Conservation (phyloP, 73 alveolate genomes). For the Paraurostyla sp. region DNA sequence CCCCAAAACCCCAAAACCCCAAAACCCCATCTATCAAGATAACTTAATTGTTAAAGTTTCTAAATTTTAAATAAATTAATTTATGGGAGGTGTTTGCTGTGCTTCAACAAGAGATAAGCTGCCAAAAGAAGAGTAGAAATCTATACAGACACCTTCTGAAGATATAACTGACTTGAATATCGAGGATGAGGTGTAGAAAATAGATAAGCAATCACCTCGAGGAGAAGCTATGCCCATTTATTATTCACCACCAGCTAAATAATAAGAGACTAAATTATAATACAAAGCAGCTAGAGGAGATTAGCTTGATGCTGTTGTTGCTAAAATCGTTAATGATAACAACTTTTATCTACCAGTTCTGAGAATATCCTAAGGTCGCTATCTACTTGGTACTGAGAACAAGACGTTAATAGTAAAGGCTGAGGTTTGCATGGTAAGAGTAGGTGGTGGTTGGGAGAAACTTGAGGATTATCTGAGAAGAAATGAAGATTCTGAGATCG, state of each 20-base stretch:
- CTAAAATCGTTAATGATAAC: not conserved
- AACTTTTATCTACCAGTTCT: constrained; percentile 10
- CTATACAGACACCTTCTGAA: not conserved
- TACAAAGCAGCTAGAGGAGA: constrained; percentile 45
- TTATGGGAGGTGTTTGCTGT: constrained; percentile 40
- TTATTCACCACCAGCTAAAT: not conserved
- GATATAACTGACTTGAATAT: not conserved
- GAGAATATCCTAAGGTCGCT: constrained; percentile 27
- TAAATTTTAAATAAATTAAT: not conserved
- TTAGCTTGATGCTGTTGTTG: constrained; percentile 34
- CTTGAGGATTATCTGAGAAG: constrained; percentile 37
- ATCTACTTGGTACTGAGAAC: constrained; percentile 37
- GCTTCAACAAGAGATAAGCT: constrained; percentile 11
- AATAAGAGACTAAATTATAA: not conserved
- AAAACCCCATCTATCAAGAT: not conserved
- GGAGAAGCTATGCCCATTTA: not conserved
- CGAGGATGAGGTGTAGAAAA: not conserved
- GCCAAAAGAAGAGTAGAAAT: not conserved
- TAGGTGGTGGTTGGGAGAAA: constrained; percentile 52
- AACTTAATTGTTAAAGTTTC: not conserved
- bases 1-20: constrained; percentile 33
- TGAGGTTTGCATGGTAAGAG: constrained; percentile 39
- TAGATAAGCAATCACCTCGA: not conserved
- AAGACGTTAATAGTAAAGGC: constrained; percentile 37
- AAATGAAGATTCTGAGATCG: constrained; percentile 20